A percentile compares a stretch with the other conserved stretches of the same genome.
Conservation (phyloP, 768 basidiomycete genomes). For the Auriscalpium vulgare region DNA sequence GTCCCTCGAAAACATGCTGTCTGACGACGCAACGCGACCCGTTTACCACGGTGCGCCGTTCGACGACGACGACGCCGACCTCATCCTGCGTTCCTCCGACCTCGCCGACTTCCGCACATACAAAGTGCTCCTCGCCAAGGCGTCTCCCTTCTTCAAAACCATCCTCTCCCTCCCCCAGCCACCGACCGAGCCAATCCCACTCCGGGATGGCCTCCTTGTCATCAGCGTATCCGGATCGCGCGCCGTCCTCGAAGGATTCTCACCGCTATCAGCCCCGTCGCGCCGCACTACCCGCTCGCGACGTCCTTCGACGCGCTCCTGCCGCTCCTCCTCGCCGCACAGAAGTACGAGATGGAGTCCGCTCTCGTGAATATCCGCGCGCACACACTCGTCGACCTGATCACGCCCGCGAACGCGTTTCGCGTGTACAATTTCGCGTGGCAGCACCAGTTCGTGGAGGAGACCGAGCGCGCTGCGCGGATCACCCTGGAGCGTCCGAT, state of each 20-base stretch:
- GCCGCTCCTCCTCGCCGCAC: conserved; percentile 8
- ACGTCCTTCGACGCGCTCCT: neutral
- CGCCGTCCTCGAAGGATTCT: neutral
- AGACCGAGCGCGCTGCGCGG: neutral
- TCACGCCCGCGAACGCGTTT: neutral
- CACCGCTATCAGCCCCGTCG: neutral
- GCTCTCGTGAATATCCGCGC: neutral
- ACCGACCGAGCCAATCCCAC: conserved; percentile 22
- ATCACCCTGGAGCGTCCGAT: neutral
- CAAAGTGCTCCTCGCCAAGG: conserved; percentile 24
- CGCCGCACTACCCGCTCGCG: neutral
- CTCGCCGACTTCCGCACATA: conserved; percentile 18
- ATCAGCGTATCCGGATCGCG: conserved; percentile 10
- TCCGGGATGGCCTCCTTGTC: neutral
- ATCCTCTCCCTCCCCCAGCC: too few relatives aligned
- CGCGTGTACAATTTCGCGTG: neutral
- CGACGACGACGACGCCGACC: conserved; percentile 5
- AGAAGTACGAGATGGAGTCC: conserved; percentile 17
- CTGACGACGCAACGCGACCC: too few relatives aligned
- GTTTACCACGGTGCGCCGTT: neutral
- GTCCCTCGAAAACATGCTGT: too few relatives aligned
- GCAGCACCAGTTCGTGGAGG: neutral
- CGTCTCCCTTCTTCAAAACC: conserved; percentile 27
- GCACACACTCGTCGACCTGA: neutral
- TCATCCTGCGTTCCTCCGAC: conserved; percentile 5